Conservation (phyloP, 225 moss, liverwort and hornwort species). For the Pseudoscleropodium purum region DNA sequence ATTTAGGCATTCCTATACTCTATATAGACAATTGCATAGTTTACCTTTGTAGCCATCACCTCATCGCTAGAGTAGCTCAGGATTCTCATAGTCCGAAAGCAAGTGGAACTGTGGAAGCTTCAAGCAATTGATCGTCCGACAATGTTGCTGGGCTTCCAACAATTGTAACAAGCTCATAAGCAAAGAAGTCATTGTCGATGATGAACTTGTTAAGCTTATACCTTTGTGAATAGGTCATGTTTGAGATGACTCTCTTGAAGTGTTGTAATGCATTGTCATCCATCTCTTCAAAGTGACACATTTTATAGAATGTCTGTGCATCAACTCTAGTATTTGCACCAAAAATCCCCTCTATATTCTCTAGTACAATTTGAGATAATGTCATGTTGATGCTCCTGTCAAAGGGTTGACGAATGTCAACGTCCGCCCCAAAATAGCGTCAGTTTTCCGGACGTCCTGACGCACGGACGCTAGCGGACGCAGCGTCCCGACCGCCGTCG, state of each 20-base stretch:
- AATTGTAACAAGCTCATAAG: background rate
- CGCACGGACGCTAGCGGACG: too few species aligned
- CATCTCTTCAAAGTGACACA: background rate
- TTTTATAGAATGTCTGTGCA: rapidly evolving
- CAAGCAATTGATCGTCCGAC: rapidly evolving
- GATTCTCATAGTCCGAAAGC: background rate
- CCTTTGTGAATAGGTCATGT: background rate
- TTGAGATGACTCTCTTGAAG: background rate
- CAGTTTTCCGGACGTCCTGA: too few species aligned
- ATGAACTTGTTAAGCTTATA: background rate
- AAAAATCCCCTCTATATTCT: background rate
- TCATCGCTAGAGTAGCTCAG: background rate
- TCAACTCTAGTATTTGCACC: background rate
- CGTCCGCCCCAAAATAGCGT: too few species aligned
- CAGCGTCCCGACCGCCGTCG: too few species aligned
- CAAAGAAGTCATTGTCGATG: background rate
- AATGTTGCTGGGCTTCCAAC: background rate
- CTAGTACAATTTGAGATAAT: background rate
- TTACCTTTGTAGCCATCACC: background rate
- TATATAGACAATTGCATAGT: background rate
- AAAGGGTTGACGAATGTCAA: too few species aligned
- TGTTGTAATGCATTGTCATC: rapidly evolving
- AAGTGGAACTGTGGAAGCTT: background rate
- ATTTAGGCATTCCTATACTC: background rate
- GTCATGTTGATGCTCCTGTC: background rate